These are phyloP conservation scores for Penicillium polonicum DNA, from an alignment of 2,329 filamentous ascomycete species.

Conservation along the genomic window DNA sequence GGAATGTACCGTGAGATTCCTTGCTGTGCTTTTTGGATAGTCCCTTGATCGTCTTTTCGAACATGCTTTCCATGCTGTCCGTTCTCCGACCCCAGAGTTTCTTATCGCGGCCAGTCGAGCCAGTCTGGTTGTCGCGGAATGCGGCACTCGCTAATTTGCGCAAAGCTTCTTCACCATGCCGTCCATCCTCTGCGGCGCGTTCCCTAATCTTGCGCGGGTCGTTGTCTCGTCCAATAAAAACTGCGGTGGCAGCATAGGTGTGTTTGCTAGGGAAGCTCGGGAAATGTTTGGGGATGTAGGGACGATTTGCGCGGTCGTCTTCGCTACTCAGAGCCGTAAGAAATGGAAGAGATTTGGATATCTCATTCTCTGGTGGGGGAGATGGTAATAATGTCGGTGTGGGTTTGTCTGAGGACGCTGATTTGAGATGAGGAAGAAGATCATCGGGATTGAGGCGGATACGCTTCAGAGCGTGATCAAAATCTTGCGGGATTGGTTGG, in stretches of 20 bases:
- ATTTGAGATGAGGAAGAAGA: constrained; percentile 36
- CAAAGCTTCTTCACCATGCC: constrained; percentile 64
- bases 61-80: constrained; percentile 51
- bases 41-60: constrained; percentile 57
- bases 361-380: constrained; percentile 42
- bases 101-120: constrained; percentile 44
- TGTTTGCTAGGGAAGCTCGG: constrained; percentile 63
- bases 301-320: constrained; percentile 46
- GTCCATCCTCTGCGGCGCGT: constrained; percentile 63
- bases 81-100: constrained; percentile 39
- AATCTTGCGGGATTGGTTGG: constrained; percentile 59
- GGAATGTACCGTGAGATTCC: constrained; percentile 26
- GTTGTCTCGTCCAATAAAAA: constrained; percentile 58
- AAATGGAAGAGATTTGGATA: constrained; percentile 41
- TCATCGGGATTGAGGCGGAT: constrained; percentile 33
- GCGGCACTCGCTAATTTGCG: constrained; percentile 58
- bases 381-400: constrained; percentile 37
- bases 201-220: constrained; percentile 62
- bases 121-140: constrained; percentile 42
- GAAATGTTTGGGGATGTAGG: constrained; percentile 61
- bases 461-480: constrained; percentile 48
- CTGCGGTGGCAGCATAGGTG: constrained; percentile 61
- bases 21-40: constrained; percentile 44
- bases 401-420: constrained; percentile 21
- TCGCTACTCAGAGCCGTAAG: constrained; percentile 54